These are phyloP conservation scores for Pseudoperonospora humuli DNA, from an alignment of 352 stramenopile genomes.

Conservation along the genomic window DNA sequence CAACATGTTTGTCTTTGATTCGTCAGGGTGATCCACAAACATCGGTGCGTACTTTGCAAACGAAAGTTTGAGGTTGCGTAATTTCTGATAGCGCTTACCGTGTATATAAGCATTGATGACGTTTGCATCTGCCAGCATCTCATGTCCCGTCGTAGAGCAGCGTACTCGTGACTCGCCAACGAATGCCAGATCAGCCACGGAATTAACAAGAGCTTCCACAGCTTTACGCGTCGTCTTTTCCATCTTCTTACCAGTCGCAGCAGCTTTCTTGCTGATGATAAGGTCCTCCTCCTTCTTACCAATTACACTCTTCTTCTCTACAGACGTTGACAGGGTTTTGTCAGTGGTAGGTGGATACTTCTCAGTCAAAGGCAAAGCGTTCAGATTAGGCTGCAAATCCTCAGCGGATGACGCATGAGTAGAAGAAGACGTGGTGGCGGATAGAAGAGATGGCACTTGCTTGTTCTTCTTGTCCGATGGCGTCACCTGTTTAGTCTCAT, in stretches of 20 bases:
- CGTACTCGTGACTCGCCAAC: constrained; percentile 38
- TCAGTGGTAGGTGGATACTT: constrained; percentile 2
- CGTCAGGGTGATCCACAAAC: constrained; percentile 53
- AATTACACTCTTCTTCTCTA: constrained; percentile 7
- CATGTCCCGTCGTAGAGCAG: constrained; percentile 53
- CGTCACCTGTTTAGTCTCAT: constrained; percentile 1
- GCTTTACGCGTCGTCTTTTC: constrained; percentile 13
- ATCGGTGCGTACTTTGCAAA: constrained; percentile 55
- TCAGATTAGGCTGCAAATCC: background rate
- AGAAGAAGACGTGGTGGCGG: background rate
- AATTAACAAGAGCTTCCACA: constrained; percentile 39
- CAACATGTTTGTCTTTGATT: constrained; percentile 39
- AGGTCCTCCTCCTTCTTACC: constrained; percentile 4
- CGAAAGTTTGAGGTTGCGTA: constrained; percentile 31
- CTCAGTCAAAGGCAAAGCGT: constrained; percentile 4
- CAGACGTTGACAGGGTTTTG: constrained; percentile 6
- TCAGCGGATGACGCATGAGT: constrained; percentile 7
- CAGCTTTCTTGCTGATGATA: constrained; percentile 5
- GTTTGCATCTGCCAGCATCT: constrained; percentile 53
- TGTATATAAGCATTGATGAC: constrained; percentile 43
- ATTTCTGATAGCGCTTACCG: constrained; percentile 55
- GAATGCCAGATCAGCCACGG: constrained; percentile 35
- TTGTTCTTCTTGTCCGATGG: constrained; percentile 13
- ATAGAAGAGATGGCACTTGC: background rate
- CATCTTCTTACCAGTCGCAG: constrained; percentile 16